These are phyloP conservation scores for Pseudogymnoascus pannorum DNA, from an alignment of 2,329 filamentous ascomycete genomes.

Conservation along the genomic window DNA sequence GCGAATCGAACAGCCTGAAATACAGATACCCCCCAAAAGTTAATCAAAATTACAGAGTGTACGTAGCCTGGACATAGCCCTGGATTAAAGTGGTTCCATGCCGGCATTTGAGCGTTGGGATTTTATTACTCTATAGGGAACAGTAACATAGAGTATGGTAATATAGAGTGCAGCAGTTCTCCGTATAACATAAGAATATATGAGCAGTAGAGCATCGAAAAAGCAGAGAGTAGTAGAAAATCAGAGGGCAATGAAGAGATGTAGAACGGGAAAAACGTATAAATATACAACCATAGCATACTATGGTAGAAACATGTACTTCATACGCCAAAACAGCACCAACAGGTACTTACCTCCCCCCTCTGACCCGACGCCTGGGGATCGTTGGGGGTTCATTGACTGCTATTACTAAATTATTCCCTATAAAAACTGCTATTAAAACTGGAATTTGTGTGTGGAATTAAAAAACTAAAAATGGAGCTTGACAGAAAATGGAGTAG, in stretches of 20 bases:
- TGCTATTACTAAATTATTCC: background rate
- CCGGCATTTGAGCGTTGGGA: background rate
- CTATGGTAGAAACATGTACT: background rate
- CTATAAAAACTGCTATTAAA: background rate
- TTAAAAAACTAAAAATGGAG: background rate
- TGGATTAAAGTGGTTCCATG: background rate
- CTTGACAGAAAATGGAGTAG: background rate
- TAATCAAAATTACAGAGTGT: background rate
- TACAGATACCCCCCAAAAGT: background rate
- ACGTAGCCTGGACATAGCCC: too few species aligned
- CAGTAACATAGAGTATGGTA: too few species aligned
- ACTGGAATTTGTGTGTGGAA: background rate
- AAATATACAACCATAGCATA: too few species aligned
- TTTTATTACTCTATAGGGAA: too few species aligned
- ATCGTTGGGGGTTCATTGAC: background rate
- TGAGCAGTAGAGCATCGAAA: too few species aligned
- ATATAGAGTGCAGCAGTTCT: too few species aligned
- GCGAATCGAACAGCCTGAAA: background rate
- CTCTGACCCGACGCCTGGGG: background rate
- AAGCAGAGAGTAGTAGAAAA: too few species aligned
- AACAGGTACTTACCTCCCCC: background rate
- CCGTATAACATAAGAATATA: too few species aligned
- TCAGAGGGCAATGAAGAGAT: too few species aligned
- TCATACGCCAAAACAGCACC: background rate
- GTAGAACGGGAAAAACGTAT: too few species aligned